These are phyloP conservation scores for Pichia sp. DNA, from an alignment of 1,139 yeast species.

Conservation along the genomic window DNA sequence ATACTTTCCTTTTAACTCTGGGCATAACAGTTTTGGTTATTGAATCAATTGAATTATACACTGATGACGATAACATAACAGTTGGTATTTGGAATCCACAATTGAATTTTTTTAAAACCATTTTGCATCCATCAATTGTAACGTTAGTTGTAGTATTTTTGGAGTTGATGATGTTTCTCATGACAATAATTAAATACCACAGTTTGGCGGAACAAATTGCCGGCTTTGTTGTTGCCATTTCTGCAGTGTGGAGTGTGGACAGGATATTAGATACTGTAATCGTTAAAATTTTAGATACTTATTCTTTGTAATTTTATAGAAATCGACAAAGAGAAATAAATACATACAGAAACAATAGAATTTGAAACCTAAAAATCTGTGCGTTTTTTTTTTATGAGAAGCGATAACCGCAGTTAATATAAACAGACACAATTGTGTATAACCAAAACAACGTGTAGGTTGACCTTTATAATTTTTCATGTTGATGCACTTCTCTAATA, in stretches of 20 bases:
- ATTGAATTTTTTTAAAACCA: slow-evolving; percentile 11
- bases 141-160: slow-evolving; percentile 42
- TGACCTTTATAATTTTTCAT: too few species aligned
- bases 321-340: too few species aligned
- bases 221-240: slow-evolving; percentile 53
- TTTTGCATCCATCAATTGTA: slow-evolving; percentile 39
- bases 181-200: slow-evolving; percentile 84
- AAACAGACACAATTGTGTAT: too few species aligned
- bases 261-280: background rate
- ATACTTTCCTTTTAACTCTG: slow-evolving; percentile 72
- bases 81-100: slow-evolving; percentile 1
- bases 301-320: too few species aligned
- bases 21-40: slow-evolving; percentile 64
- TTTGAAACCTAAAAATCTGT: too few species aligned
- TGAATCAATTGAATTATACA: slow-evolving; percentile 40
- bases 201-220: slow-evolving; percentile 65
- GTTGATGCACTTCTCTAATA: too few species aligned
- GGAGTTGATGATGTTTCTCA: slow-evolving; percentile 85
- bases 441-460: too few species aligned
- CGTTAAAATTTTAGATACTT: too few species aligned
- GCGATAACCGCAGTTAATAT: too few species aligned
- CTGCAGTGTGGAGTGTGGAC: slow-evolving; percentile 5
- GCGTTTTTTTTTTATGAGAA: too few species aligned
- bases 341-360: too few species aligned
- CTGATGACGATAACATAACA: slow-evolving; percentile 10